These are phyloP conservation scores for Paramicrosporidium saccamoebae DNA, from an alignment of 371 early-diverging fungal genomes.

Conservation along the genomic window DNA sequence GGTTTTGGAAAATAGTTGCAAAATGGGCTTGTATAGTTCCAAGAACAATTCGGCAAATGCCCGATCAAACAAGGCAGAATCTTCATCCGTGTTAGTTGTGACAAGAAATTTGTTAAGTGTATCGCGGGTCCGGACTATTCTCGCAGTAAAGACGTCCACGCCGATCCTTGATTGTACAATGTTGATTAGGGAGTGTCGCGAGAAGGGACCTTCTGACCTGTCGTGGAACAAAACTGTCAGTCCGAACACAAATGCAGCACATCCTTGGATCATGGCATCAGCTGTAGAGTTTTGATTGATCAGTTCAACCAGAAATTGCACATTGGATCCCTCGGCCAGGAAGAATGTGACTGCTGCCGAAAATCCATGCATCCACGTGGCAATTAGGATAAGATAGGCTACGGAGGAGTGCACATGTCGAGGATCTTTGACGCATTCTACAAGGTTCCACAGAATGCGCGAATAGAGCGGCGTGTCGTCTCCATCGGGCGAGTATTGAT, in stretches of 20 bases:
- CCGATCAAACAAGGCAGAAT: too few species aligned
- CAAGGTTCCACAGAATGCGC: conserved; percentile 3
- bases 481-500: conserved; percentile 13
- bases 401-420: conserved; percentile 28
- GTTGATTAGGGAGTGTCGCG: too few species aligned
- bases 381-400: conserved; percentile 21
- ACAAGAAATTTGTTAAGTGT: too few species aligned
- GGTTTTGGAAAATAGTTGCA: too few species aligned
- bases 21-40: too few species aligned
- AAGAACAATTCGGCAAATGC: too few species aligned
- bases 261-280: conserved; percentile 49
- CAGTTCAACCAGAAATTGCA: conserved; percentile 60
- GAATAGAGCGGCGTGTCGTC: conserved; percentile 6
- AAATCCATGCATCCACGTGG: conserved; percentile 46
- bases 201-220: conserved; percentile 14
- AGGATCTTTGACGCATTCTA: neutral
- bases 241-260: conserved; percentile 51
- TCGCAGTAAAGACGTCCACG: too few species aligned
- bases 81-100: too few species aligned
- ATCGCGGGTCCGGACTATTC: too few species aligned
- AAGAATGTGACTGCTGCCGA: conserved; percentile 35
- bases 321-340: conserved; percentile 48
- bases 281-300: conserved; percentile 39
- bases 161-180: too few species aligned
- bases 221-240: conserved; percentile 53